These are phyloP conservation scores for Bjerkandera adusta DNA, from an alignment of 1,284 basidiomycete species.

Conservation along the genomic window DNA sequence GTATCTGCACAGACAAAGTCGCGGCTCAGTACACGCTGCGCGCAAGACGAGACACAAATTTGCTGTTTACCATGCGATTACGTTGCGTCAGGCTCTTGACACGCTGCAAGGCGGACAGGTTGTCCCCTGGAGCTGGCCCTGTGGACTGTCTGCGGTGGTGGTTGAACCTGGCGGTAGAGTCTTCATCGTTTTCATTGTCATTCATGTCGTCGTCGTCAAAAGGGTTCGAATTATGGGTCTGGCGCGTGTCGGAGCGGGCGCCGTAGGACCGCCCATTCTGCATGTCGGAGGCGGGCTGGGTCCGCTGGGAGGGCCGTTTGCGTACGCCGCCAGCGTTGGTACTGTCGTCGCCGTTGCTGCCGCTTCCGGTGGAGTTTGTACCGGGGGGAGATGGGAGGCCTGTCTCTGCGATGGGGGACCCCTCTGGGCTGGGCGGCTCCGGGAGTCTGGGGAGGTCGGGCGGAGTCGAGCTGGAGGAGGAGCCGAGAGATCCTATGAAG, in stretches of 20 bases:
- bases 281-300: conserved; percentile 30
- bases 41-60: conserved; percentile 16
- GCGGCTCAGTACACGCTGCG: conserved; percentile 7
- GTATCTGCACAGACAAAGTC: conserved; percentile 42
- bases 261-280: conserved; percentile 32
- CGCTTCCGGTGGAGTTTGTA: conserved; percentile 77
- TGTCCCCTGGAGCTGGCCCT: conserved; percentile 42
- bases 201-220: conserved; percentile 42
- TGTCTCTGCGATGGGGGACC: conserved; percentile 44
- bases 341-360: conserved; percentile 64
- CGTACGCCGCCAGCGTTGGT: conserved; percentile 47
- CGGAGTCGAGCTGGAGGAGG: conserved; percentile 30
- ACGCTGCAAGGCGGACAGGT: conserved; percentile 57
- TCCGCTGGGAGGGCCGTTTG: conserved; percentile 33
- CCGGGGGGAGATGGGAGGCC: conserved; percentile 77
- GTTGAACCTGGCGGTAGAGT: conserved; percentile 60
- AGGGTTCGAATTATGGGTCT: conserved; percentile 27
- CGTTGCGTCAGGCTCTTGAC: conserved; percentile 68
- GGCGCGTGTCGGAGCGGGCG: conserved; percentile 21
- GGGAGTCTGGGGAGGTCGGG: conserved; percentile 59
- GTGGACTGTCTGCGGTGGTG: conserved; percentile 37
- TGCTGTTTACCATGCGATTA: conserved; percentile 59
- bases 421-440: conserved; percentile 62
- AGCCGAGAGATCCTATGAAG: conserved; percentile 42
- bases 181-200: conserved; percentile 46